Conservation (phyloP, 108 stramenopile genomes). For the Cyclotella choctawhatcheeana region DNA sequence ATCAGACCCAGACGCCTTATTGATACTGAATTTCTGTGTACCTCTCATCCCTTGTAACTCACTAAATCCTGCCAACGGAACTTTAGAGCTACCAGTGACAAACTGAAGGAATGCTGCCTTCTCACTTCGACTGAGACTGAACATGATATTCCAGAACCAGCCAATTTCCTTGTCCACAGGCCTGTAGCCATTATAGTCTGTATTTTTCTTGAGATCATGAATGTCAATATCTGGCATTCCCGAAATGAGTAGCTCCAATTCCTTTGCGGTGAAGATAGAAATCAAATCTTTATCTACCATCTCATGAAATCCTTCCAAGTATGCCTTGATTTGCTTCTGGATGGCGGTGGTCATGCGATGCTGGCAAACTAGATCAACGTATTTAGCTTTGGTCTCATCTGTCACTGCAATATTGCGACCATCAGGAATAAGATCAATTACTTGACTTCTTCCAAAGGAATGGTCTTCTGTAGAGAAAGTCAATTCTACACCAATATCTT, state of each 20-base stretch:
- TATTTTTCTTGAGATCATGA: slow-evolving; percentile 90
- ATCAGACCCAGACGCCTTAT: slow-evolving; percentile 72
- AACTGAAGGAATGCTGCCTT: slow-evolving; percentile 95
- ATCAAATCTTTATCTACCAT: slow-evolving; percentile 94
- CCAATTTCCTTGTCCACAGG: slow-evolving; percentile 87
- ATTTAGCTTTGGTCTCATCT: slow-evolving; percentile 92
- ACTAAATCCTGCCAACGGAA: slow-evolving; percentile 96
- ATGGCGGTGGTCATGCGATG: slow-evolving; percentile 97
- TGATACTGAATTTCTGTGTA: slow-evolving; percentile 94
- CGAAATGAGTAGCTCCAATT: slow-evolving; percentile 97
- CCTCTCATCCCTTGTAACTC: slow-evolving; percentile 97
- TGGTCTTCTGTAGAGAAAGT: slow-evolving; percentile 91
- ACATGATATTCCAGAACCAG: slow-evolving; percentile 98
- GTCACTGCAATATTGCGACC: slow-evolving; percentile 94
- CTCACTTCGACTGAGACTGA: slow-evolving; percentile 84
- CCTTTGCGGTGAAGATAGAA: slow-evolving; percentile 93
- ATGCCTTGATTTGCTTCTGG: slow-evolving; percentile 93
- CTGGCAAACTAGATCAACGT: slow-evolving; percentile 94
- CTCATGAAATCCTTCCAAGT: slow-evolving; percentile 96
- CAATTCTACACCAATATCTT: slow-evolving; percentile 93
- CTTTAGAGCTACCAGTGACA: slow-evolving; percentile 93
- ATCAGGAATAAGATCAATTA: slow-evolving; percentile 91
- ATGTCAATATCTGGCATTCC: slow-evolving; percentile 98
- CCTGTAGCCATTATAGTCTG: slow-evolving; percentile 91
- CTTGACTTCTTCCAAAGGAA: slow-evolving; percentile 81